Evolutionary conservation across 2,329 filamentous ascomycete species (phyloP).

Genomic region (Epichloe baconii): DNA sequence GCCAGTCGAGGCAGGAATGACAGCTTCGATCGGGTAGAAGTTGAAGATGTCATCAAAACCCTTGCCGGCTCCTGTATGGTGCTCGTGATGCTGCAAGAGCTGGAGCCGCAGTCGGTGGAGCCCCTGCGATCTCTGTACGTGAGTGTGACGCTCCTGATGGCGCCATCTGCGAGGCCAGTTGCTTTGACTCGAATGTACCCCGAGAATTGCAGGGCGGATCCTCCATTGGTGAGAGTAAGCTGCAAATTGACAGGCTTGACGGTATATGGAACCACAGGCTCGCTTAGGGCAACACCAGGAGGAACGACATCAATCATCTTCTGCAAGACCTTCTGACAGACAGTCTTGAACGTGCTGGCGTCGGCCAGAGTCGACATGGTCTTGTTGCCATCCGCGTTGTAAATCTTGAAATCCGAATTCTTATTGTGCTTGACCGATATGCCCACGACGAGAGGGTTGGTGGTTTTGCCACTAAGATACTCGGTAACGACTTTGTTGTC

Average conservation of each 20-base stretch:
- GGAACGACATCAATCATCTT: slow-evolving; percentile 52
- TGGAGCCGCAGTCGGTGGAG: slow-evolving; percentile 27
- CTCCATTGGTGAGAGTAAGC: slow-evolving; percentile 37
- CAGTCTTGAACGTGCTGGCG: slow-evolving; percentile 28
- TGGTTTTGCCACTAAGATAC: slow-evolving; percentile 40
- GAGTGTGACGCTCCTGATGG: slow-evolving; percentile 35
- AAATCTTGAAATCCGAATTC: slow-evolving; percentile 44
- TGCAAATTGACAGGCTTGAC: slow-evolving; percentile 47
- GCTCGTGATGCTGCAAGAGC: slow-evolving; percentile 31
- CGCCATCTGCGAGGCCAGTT: slow-evolving; percentile 28
- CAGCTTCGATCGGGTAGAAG: slow-evolving; percentile 34
- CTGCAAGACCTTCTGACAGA: slow-evolving; percentile 39
- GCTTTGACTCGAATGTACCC: slow-evolving; percentile 46
- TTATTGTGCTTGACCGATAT: slow-evolving; percentile 29
- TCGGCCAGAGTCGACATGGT: slow-evolving; percentile 38
- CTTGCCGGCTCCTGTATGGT: slow-evolving; percentile 30
- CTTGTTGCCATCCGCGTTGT: slow-evolving; percentile 39
- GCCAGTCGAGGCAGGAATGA: slow-evolving; percentile 43
- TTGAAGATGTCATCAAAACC: slow-evolving; percentile 50
- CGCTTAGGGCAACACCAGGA: slow-evolving; percentile 33
- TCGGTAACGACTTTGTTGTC: slow-evolving; percentile 46
- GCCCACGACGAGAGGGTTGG: slow-evolving; percentile 41
- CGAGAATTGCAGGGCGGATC: slow-evolving; percentile 32
- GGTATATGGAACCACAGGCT: slow-evolving; percentile 40
- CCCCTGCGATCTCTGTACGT: slow-evolving; percentile 44